Conservation (phyloP, 2,329 filamentous ascomycete genomes). For the Aspergillus ruber region DNA sequence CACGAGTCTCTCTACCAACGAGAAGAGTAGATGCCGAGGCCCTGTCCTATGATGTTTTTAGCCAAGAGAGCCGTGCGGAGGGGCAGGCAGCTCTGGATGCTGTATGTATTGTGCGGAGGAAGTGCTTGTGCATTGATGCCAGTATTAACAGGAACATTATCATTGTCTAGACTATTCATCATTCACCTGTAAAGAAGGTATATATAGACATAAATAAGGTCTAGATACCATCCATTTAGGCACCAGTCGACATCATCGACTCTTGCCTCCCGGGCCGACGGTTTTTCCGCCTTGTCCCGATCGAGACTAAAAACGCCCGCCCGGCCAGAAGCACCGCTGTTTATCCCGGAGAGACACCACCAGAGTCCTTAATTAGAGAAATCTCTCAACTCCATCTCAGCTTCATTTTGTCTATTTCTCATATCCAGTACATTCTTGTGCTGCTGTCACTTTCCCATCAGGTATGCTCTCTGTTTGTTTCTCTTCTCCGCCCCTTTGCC, state of each 20-base stretch:
- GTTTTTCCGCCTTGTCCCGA: neutral
- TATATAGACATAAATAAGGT: neutral
- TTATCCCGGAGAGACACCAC: too few species aligned
- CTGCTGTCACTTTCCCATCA: neutral
- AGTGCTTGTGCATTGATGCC: neutral
- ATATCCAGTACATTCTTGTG: slow-evolving; percentile 2
- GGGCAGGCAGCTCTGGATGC: neutral
- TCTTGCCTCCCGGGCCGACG: neutral
- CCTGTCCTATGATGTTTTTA: neutral
- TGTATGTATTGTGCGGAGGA: neutral
- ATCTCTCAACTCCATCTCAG: slow-evolving; percentile 5
- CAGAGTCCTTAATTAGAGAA: too few species aligned
- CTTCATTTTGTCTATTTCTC: slow-evolving; percentile 6
- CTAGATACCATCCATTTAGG: neutral
- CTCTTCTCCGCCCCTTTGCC: slow-evolving; percentile 1
- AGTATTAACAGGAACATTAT: neutral
- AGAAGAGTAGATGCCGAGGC: neutral
- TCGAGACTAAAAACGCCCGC: neutral
- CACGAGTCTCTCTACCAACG: too few species aligned
- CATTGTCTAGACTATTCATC: neutral
- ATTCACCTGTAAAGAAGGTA: neutral
- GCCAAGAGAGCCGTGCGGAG: neutral
- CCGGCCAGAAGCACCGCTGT: too few species aligned
- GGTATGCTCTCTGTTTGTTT: neutral
- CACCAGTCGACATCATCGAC: neutral